These are phyloP conservation scores for Candida sakaeoensis DNA, from an alignment of 805 yeast genomes.

Conservation along the genomic window DNA sequence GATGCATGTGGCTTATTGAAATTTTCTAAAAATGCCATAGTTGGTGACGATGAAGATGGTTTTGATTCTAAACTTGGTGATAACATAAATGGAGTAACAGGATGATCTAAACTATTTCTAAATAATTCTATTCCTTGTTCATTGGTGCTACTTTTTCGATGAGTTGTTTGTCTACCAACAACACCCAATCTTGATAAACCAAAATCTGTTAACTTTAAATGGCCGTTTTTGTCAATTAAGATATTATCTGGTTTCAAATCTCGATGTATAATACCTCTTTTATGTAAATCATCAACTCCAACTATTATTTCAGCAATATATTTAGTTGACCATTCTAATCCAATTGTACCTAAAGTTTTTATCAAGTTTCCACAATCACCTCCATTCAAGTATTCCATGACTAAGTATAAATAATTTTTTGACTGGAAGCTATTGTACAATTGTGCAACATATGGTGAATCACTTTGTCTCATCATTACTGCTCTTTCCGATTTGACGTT, in stretches of 20 bases:
- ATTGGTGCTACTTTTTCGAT: constrained; percentile 39
- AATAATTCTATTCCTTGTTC: constrained; percentile 42
- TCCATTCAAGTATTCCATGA: constrained; percentile 94
- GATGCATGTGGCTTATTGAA: constrained; percentile 1
- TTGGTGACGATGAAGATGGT: constrained; percentile 9
- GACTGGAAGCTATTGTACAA: constrained; percentile 86
- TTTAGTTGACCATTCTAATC: constrained; percentile 80
- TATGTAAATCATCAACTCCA: constrained; percentile 87
- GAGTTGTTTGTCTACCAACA: constrained; percentile 67
- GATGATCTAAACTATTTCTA: constrained; percentile 22
- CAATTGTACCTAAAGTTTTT: constrained; percentile 75
- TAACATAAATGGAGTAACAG: constrained; percentile 43
- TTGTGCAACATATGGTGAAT: constrained; percentile 89
- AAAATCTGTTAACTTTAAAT: constrained; percentile 89
- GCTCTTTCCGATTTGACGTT: constrained; percentile 95
- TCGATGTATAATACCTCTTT: constrained; percentile 86
- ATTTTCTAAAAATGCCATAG: constrained; percentile 10
- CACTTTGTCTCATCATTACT: constrained; percentile 95
- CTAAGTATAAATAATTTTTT: constrained; percentile 79
- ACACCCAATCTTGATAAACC: constrained; percentile 90
- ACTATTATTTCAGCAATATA: constrained; percentile 88
- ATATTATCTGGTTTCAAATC: constrained; percentile 95
- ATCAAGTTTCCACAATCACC: constrained; percentile 91
- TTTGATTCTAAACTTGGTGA: constrained; percentile 34
- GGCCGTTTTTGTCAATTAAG: constrained; percentile 82